Evolutionary conservation across 306 rosid species (phyloP), one percentile per base, ranked within the genome.

Genomic region (Quercus robur): DNA sequence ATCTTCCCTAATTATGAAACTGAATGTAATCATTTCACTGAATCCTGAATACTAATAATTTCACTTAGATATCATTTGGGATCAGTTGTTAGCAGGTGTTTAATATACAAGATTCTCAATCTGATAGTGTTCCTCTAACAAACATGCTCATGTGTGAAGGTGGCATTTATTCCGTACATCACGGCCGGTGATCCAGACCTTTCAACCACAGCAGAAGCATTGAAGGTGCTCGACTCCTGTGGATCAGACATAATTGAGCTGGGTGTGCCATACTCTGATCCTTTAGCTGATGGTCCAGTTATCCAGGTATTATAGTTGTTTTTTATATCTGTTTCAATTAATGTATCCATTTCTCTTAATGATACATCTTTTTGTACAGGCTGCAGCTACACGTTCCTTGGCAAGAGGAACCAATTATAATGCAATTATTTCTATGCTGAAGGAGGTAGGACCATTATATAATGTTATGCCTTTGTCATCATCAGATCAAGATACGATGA

Each of bases 201-300:
- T 75, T 85, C 96, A 64, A 90, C 91, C 70, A 95, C 99, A 2
- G 96, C 94, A 57, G 88, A 93, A 86, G 99, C 98, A 77, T 77
- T 95, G 86, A 95, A 93, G 89, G 84, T 95, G 78, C 97, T 95
- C 17, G 94, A 93, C 77, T 76, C 88, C 44, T 85, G 91, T 73
- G 99, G 99, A 52, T 93, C 97, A 3, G 98, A 95, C 89, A 91
- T 95, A 80, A 95, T 95, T 51, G 99, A 95, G 79, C 83, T 95
- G 2, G 99, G 99, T 7, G 94, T 93, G 74, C 99, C 98, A 0
- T 95, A 95, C 81, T 93, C 99, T 14, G 98, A 95, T 85, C 98
- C 99, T 78, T 84, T 95, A 87, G 99, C 99, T 5, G 99, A 95
- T 85, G 99, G 99, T 76, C 99, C 98, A 33, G 98, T 93, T 83